These are phyloP conservation scores for Termitomyces sp. DNA, from an alignment of 768 basidiomycete genomes.

Conservation along the genomic window DNA sequence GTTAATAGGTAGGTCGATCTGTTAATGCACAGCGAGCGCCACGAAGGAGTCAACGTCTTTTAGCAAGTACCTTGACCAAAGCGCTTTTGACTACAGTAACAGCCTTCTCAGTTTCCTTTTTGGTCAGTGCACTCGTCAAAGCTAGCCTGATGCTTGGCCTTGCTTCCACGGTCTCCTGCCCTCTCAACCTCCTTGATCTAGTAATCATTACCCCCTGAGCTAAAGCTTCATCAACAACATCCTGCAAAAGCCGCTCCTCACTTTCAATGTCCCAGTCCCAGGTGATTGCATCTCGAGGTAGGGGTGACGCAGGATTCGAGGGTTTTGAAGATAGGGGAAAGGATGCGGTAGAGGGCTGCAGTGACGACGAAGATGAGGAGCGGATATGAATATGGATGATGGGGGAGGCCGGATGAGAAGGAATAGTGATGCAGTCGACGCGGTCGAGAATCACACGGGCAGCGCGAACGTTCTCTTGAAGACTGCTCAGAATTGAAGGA, in stretches of 20 bases:
- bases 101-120: conserved; percentile 92
- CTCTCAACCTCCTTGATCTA: conserved; percentile 72
- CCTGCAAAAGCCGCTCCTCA: conserved; percentile 84
- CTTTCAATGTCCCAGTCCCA: conserved; percentile 54
- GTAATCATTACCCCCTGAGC: conserved; percentile 83
- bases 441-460: conserved; percentile 81
- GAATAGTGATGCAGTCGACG: conserved; percentile 75
- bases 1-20: neutral
- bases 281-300: conserved; percentile 38
- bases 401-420: conserved; percentile 82
- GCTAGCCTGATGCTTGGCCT: conserved; percentile 85
- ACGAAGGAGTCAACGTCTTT: conserved; percentile 33
- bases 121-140: conserved; percentile 70
- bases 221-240: conserved; percentile 85
- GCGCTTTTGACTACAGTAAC: conserved; percentile 67
- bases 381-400: conserved; percentile 81
- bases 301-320: conserved; percentile 44
- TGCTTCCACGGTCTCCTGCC: conserved; percentile 80
- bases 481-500: conserved; percentile 66
- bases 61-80: conserved; percentile 68
- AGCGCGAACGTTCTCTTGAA: conserved; percentile 77
- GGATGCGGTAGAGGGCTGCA: conserved; percentile 20
- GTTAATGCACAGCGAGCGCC: neutral
- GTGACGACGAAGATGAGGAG: conserved; percentile 20
- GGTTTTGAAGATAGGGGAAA: conserved; percentile 27